Evolutionary conservation across 805 yeast species (phyloP), one percentile per base, ranked within the genome.

Genomic region (Candida ficus): DNA sequence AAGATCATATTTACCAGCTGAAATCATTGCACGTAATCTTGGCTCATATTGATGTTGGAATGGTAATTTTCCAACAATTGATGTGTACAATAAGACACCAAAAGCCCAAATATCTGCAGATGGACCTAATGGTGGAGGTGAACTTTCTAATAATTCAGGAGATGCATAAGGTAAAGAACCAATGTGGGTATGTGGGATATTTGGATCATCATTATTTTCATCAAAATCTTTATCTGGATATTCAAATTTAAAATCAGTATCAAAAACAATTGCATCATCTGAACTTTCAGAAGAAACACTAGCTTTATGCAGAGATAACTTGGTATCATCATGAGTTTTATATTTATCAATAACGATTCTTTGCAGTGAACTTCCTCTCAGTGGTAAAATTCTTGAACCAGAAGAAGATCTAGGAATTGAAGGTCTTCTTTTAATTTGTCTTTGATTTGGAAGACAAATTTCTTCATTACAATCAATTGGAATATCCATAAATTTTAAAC

Each of bases 151-250:
- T 14, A 88, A 67, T 57, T 90, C 96, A 0, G 98, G 98, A 0
- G 95, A 76, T 0, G 96, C 95, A 58, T 88, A 90, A 0, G 97
- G 96, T 25, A 90, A 67, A 1, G 96, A 89, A 0, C 98, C 98
- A 36, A 87, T 84, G 50, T 81, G 83, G 18, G 77, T 64, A 55
- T 79, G 83, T 1, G 86, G 86, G 2, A 51, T 16, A 13, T 45
- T 46, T 22, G 48, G 39, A 31, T 53, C 55, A 20, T 39, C 41
- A 10, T 34, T 10, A 10, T 17, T 33, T 7, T 41, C 44, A 4
- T 43, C 42, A 6, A n/a, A 27, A 1, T 27, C n/a, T 14, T 39
- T 42, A 9, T 47, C 47, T 11, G 41, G 39, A 20, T 43, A 38
- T 14, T 46, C 42, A 29, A 44, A 39, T 13, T 56, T 51, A 16